Evolutionary conservation across 2,329 filamentous ascomycete genomes (phyloP), one percentile per base, ranked within the genome.

Genomic region (Xylaria sp.): DNA sequence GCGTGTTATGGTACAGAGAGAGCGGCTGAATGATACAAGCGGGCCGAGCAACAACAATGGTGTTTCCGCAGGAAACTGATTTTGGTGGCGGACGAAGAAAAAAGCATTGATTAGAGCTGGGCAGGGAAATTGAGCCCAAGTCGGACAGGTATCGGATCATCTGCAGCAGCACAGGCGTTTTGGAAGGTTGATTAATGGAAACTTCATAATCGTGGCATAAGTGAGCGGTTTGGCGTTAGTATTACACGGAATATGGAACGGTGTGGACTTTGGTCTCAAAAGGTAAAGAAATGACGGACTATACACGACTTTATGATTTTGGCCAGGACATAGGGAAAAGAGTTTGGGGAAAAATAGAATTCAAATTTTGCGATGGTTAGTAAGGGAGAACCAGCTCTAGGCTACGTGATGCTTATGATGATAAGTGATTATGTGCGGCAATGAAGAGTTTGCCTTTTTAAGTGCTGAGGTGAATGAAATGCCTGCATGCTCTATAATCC

Each of bases 1-100:
- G 76, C 82, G 89, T 59, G 88, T 91, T 69, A 91, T 91, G 83
- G 82, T 90, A 62, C 87, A 89, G 77, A 81, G 88, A 60, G 85
- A 88, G 74, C 82, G 85, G 69, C 80, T 90, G 16, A 76, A 76
- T 58, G 78, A 79, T 50, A 73, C 74, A 78, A 78, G 75, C 65
- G 75, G 62, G 37, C 69, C 65, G 21, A 60, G 61, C 32, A 67
- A 76, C 69, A 70, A 67, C 57, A 72, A 69, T 53, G 72, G 71
- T 51, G 75, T 71, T 57, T 57, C 74, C n/a, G 63, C 75, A 10
- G 73, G 73, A 59, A 65, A 68, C 40, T 66, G 37, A 70, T 16
- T 51, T 47, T 21, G 61, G 23, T n/a, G 55, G 57, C 9, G 21
- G 48, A 32, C 16, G 55, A 53, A 50, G 27, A 61, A 48, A 32